phyloP scores from a whole-genome alignment of 768 basidiomycete species.

The Candolleomyces efflorescens region DNA sequence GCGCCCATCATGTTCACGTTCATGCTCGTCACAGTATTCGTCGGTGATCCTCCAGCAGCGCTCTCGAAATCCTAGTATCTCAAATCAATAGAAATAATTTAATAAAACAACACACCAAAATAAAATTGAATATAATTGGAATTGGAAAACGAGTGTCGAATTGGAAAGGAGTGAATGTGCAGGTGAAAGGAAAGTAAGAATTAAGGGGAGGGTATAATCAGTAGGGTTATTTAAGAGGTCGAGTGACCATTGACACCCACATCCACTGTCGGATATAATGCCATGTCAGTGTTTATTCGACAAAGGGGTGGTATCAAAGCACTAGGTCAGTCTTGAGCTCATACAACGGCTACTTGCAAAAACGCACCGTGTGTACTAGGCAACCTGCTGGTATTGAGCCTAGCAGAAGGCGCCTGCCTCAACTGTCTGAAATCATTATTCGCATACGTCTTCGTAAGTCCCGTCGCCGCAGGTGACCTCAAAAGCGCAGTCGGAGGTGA shows the following conservation, averaged over 20 bases:
- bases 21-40: too few relatives aligned
- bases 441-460: conserved; percentile 76
- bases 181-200: background rate
- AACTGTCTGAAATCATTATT: conserved; percentile 82
- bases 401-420: conserved; percentile 59
- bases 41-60: too few relatives aligned
- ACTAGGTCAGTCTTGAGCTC: background rate
- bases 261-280: conserved; percentile 26
- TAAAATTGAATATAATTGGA: background rate
- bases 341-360: background rate
- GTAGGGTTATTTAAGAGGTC: conserved; percentile 16
- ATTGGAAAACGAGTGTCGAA: background rate
- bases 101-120: background rate
- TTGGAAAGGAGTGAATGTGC: too few relatives aligned
- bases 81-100: background rate
- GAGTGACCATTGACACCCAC: conserved; percentile 35
- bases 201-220: conserved; percentile 1
- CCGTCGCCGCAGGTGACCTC: conserved; percentile 68
- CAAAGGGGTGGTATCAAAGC: background rate
- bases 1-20: too few relatives aligned
- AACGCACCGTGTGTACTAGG: conserved; percentile 75
- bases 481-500: conserved; percentile 69
- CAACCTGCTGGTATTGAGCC: conserved; percentile 81
- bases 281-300: background rate
- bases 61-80: conserved; percentile 6